Evolutionary conservation across 257 asterid species (phyloP).

Genomic region (Solanum pimpinellifolium): DNA sequence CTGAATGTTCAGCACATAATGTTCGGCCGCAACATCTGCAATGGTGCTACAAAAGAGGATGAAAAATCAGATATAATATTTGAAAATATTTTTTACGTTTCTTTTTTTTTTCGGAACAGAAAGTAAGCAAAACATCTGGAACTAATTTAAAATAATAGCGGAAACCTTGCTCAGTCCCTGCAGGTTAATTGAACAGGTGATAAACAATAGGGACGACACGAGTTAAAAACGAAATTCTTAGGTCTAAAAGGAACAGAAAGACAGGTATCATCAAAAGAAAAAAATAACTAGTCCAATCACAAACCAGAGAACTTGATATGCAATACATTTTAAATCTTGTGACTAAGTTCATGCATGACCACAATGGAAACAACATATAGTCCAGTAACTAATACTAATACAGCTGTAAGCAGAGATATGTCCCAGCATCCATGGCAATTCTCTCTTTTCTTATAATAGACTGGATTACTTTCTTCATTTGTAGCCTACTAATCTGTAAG

Average conservation of each 20-base stretch:
- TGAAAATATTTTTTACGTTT: neutral
- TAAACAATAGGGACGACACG: neutral
- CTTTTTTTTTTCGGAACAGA: neutral
- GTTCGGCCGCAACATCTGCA: conserved; percentile 97
- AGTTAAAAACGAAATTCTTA: neutral
- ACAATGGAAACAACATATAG: neutral
- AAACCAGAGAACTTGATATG: neutral
- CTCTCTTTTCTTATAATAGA: neutral
- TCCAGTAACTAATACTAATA: neutral
- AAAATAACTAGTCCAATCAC: neutral
- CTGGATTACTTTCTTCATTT: neutral
- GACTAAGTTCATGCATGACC: neutral
- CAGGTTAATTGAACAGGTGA: neutral
- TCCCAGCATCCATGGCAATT: neutral
- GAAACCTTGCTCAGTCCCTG: neutral
- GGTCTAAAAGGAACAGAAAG: neutral
- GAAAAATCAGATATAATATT: neutral
- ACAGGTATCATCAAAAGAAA: neutral
- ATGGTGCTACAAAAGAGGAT: conserved; percentile 58
- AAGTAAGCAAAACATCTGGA: neutral
- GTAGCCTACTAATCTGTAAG: neutral
- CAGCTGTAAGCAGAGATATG: neutral
- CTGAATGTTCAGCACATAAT: conserved; percentile 84
- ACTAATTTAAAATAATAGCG: neutral
- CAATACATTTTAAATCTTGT: neutral